These are phyloP conservation scores for Neocallimastix lanati DNA, from an alignment of 192 early-diverging fungal genomes.

Conservation along the genomic window DNA sequence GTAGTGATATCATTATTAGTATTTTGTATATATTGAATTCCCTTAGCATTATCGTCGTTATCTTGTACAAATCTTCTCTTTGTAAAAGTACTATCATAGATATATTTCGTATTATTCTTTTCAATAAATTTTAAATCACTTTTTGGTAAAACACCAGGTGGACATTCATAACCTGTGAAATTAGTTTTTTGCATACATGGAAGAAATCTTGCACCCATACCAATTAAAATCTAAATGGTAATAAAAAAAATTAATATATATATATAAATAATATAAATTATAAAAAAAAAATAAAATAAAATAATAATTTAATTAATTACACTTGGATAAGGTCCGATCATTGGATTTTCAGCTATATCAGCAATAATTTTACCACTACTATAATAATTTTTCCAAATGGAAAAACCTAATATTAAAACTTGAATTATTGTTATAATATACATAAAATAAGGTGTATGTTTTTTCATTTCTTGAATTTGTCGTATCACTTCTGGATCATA, in stretches of 20 bases:
- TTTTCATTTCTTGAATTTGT: constrained; percentile 16
- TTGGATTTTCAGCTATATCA: background rate
- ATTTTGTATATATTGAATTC: background rate
- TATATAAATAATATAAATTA: background rate
- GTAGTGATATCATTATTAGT: constrained; percentile 4
- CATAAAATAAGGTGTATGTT: constrained; percentile 26
- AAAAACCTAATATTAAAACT: constrained; percentile 9
- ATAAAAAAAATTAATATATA: too few species aligned
- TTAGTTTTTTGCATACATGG: constrained; percentile 51
- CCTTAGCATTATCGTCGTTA: too few species aligned
- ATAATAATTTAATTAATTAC: background rate
- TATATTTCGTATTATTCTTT: too few species aligned
- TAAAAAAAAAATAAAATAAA: background rate
- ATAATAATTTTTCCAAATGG: background rate
- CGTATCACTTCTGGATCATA: constrained; percentile 20
- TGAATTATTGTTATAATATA: constrained; percentile 15
- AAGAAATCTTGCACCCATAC: constrained; percentile 52
- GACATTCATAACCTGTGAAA: background rate
- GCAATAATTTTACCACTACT: background rate
- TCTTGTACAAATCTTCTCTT: too few species aligned
- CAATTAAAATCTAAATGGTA: constrained; percentile 31
- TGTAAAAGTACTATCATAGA: too few species aligned
- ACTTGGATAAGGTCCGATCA: background rate
- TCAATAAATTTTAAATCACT: too few species aligned
- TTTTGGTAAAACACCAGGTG: constrained; percentile 2